Base-by-base conservation (phyloP, 1,284 basidiomycete genomes). In the Cryptococcus amylolentus region DNA sequence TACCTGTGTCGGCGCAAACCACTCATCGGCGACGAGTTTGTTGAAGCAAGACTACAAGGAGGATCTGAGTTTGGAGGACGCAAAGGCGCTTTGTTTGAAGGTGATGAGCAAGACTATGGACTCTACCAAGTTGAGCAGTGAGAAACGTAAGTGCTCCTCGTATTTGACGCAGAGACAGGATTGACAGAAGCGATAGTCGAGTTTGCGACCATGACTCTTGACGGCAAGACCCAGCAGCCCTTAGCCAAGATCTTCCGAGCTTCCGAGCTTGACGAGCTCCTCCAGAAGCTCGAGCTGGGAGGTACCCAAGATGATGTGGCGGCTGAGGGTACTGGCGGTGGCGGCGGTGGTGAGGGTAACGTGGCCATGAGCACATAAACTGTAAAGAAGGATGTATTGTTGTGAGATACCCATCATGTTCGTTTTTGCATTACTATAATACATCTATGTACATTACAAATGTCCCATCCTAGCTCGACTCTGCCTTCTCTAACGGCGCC, bases 41-140 rank as follows among this genome's bases (percentile, higher is more conserved):
- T 80, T 99, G 64, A 95, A 98, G 81, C 95, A 99, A 79, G 96
- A 99, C 76, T 98, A 98, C 81, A 96, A 97, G 78, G 95, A 98
- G 66, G 91, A 93, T 60, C 88, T 98, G 57, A 80, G 83, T 16
- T 82, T 96, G 42, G 89, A 93, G 70, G 91, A 93, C 54, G 94
- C 93, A n/a, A 88, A 95, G 69, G 86, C 84, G 27, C 81, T 99
- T 41, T 92, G 91, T 49, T 82, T 97, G 66, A 89, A 88, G 80
- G 89, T 93, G 52, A 91, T 99, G 87, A 94, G 92, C 82, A 98
- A 98, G 84, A 98, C 95, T 48, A 97, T 98, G 94, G 95, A 99
- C 75, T 93, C 91, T 63, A 98, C 95, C 31, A 94, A 91, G 51
- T 79, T 99, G 61, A 89, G 92, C 51, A 93, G 90, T 72, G 93